These are phyloP conservation scores for Nissolia schottii DNA, from an alignment of 306 rosid genomes.

Conservation along the genomic window DNA sequence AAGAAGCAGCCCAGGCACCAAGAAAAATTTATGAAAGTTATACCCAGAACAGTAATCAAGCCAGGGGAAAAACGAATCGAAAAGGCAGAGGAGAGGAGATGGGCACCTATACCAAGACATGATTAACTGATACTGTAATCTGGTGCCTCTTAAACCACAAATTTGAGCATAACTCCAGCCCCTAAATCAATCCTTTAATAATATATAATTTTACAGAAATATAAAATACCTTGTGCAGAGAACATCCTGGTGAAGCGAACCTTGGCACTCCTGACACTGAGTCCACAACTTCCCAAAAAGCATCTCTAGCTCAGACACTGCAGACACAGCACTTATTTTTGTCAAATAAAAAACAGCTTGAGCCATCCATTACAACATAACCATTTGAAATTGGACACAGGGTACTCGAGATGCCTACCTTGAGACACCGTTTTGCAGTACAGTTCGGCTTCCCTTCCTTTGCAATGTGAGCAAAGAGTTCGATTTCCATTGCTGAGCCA, in stretches of 20 bases:
- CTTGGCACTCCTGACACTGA: constrained; percentile 99
- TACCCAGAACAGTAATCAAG: not conserved
- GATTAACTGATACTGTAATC: not conserved
- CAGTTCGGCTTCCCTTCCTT: constrained; percentile 88
- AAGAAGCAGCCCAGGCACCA: constrained; percentile 1
- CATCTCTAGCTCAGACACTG: constrained; percentile 88
- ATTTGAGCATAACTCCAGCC: not conserved
- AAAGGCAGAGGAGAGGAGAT: not conserved
- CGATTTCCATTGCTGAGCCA: constrained; percentile 49
- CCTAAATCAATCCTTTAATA: not conserved
- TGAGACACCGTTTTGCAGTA: constrained; percentile 78
- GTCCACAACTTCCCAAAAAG: constrained; percentile 96
- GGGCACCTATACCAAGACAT: not conserved
- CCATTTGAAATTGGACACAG: constrained; percentile 2
- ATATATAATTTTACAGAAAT: not conserved
- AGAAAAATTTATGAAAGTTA: not conserved
- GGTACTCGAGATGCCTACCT: constrained; percentile 43
- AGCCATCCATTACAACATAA: constrained; percentile 17
- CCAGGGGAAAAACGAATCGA: not conserved
- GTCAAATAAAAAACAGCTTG: constrained; percentile 9
- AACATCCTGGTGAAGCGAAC: constrained; percentile 97
- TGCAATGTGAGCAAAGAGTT: constrained; percentile 81
- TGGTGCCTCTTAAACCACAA: not conserved
- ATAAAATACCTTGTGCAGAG: constrained; percentile 88
- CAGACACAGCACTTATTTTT: constrained; percentile 29